Base-by-base conservation (phyloP, 208 protist genomes). In the Acanthamoeba culbertsoni region DNA sequence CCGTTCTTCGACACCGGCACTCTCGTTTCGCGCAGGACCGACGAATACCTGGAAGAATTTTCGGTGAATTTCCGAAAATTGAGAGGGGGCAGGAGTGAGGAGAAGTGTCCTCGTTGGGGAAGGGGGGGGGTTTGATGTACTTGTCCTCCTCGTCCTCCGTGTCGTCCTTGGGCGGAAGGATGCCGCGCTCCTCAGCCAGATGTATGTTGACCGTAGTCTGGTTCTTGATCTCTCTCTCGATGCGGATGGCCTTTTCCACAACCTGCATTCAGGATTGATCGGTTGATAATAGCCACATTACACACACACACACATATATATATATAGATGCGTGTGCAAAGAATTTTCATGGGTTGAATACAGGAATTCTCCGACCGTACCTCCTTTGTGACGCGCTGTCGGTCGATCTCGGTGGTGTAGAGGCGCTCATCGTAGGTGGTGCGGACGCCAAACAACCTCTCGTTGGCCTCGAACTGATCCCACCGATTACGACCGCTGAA, bases 101-200 rank as follows among this genome's bases (percentile, higher is more conserved):
- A n/a, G n/a, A n/a, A n/a, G n/a, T n/a, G n/a, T n/a, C n/a, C n/a
- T n/a, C n/a, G n/a, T n/a, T n/a, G n/a, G 51, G 51, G 51, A 14
- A 59, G 23, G 23, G 14, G 23, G 51, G 14, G 23, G 23, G 14
- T 59, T n/a, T 59, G 14, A 37, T 28, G 65, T 86, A 86, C 48
- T 59, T 86, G 75, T 86, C 75, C 42, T 86, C 75, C 45, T 86
- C 75, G 42, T 86, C 75, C 20, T 86, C 75, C 26, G 42, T 59
- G 48, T 86, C 75, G 33, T 86, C 75, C 45, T 42, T 59, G 42
- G 75, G 75, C n/a, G 48, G 23, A 7, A 59, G 43, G 45, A 86
- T 62, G 10, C 75, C 75, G 42, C 75, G 75, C 31, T 86, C 75
- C 75, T 86, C 75, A 28, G 75, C 75, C 6, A 86, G 23, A 7